Evolutionary conservation across 1,139 yeast genomes (phyloP), one percentile per base, ranked within the genome.

Genomic region (Yamadazyma aaseri): DNA sequence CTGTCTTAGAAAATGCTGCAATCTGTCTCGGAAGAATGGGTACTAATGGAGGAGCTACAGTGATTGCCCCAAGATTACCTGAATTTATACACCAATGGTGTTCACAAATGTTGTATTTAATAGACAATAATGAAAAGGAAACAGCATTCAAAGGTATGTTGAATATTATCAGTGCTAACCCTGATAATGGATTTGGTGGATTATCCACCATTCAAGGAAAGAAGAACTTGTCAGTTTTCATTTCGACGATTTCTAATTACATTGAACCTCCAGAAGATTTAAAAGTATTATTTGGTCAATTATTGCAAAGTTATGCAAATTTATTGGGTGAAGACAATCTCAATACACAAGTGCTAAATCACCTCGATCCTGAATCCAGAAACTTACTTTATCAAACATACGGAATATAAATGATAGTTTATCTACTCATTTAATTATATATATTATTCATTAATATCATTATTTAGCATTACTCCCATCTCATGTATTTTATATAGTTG

Each of bases 21-120:
- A 85, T 89, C 37, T 84, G 97, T 27, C 65, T 92, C 38, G 97
- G 97, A n/a, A 74, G 97, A 46, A 65, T 90, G 53, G 96, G 96
- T 3, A 57, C 81, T 23, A 63, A 72, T 35, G 80, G 92, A 3
- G 77, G 76, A 16, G 77, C 76, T 14, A 69, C 71, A 26, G 65
- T 81, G 30, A 39, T 69, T 7, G 73, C 84, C 0, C 74, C 79
- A 3, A 74, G 79, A 40, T 50, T 86, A 24, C 56, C 72, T 0
- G 76, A 77, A 44, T 77, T 82, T 50, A 69, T 81, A 16, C 56
- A 65, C 17, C 66, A 68, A 29, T 87, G 95, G 95, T 75, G 87
- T 42, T 63, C 74, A 10, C 76, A 75, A 36, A 79, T 85, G 71
- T 54, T 73, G 47, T 73, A 74, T 44, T 66, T 84, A 40, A 77